Conservation (phyloP, 1,284 basidiomycete genomes). For the Mycosarcoma mackinlayi region DNA sequence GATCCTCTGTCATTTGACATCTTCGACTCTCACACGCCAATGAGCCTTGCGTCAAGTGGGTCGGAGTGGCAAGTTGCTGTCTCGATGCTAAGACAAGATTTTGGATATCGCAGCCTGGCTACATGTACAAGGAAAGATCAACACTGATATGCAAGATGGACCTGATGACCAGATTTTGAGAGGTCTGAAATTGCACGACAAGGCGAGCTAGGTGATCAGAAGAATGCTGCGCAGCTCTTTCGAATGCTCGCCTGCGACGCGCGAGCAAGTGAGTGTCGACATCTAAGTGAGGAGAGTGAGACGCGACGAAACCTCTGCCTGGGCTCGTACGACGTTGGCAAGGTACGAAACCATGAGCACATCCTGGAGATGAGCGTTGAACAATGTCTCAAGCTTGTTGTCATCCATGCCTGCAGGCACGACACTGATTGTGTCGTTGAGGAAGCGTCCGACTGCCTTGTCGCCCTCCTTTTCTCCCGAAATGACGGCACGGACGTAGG, state of each 20-base stretch:
- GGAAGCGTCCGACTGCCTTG: conserved; percentile 86
- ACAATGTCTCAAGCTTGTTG: conserved; percentile 61
- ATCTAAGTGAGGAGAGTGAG: conserved; percentile 78
- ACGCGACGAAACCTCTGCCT: conserved; percentile 91
- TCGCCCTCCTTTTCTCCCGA: conserved; percentile 83
- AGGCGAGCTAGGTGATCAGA: too few species aligned
- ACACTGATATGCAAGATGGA: neutral
- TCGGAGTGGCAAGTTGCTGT: too few species aligned
- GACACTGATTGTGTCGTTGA: conserved; percentile 79
- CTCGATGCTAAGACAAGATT: conserved; percentile 4
- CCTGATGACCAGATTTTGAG: neutral
- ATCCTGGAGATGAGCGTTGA: conserved; percentile 74
- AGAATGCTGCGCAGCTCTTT: too few species aligned
- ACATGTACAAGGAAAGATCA: conserved; percentile 37
- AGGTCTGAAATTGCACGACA: too few species aligned
- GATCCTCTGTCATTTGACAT: too few species aligned
- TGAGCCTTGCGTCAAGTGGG: too few species aligned
- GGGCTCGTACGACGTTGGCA: conserved; percentile 90
- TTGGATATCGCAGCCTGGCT: conserved; percentile 45
- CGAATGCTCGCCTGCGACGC: neutral
- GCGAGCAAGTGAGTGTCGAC: neutral
- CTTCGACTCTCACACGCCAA: too few species aligned
- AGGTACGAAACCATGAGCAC: conserved; percentile 94
- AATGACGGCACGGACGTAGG: conserved; percentile 86
- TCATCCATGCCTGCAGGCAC: conserved; percentile 61